Conservation (phyloP, 208 protist species). For the Acanthamoeba divionensis region DNA sequence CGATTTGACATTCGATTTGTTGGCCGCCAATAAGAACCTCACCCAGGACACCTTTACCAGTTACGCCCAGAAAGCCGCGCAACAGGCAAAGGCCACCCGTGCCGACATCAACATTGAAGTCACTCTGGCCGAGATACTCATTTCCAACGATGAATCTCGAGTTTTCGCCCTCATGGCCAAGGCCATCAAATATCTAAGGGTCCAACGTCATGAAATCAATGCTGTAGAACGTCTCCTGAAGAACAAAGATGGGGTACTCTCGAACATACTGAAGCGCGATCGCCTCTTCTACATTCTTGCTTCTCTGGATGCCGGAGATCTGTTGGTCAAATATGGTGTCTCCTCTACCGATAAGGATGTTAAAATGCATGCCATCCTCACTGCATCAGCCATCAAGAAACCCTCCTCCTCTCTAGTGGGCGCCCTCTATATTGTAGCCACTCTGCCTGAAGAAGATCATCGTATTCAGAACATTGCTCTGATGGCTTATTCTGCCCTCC, state of each 20-base stretch:
- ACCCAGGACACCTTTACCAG: neutral
- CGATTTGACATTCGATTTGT: neutral
- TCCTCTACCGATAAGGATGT: neutral
- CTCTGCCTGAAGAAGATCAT: neutral
- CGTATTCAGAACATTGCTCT: constrained; percentile 13
- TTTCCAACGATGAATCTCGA: neutral
- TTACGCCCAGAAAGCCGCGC: neutral
- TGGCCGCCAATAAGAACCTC: neutral
- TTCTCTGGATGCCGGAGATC: neutral
- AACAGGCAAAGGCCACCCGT: neutral
- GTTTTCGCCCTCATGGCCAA: neutral
- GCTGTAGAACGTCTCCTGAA: neutral
- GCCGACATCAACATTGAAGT: neutral
- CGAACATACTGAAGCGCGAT: neutral
- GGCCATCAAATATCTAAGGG: constrained; percentile 34
- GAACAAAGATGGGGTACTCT: neutral
- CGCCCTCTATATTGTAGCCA: neutral
- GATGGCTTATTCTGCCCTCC: neutral
- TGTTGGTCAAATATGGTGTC: neutral
- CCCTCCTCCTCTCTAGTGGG: constrained; percentile 2
- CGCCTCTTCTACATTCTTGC: constrained; percentile 39
- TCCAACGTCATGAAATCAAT: neutral
- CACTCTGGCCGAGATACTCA: neutral
- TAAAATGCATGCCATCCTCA: neutral
- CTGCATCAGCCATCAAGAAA: neutral